These are phyloP conservation scores for Rutstroemia sp. DNA, from an alignment of 2,329 filamentous ascomycete genomes.

Conservation along the genomic window DNA sequence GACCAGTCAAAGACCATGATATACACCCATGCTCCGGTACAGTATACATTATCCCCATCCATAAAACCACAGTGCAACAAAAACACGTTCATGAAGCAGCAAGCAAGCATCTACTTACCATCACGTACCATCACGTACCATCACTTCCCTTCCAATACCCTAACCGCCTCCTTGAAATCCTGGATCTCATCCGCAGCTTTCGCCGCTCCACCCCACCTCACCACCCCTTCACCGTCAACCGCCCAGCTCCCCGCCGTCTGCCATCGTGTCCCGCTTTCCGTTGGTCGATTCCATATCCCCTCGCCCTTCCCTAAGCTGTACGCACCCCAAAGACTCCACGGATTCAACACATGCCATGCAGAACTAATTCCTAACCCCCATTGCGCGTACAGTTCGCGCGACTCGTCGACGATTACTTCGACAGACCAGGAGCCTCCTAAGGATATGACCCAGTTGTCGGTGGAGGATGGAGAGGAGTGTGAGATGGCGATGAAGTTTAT, in stretches of 20 bases:
- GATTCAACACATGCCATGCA: conserved; percentile 56
- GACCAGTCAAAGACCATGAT: too few relatives aligned
- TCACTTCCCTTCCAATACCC: not conserved
- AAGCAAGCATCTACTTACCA: too few relatives aligned
- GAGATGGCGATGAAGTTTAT: conserved; percentile 56
- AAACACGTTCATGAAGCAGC: too few relatives aligned
- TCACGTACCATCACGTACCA: not conserved
- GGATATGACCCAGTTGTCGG: conserved; percentile 33
- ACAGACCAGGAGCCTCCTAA: conserved; percentile 35
- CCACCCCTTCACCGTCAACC: conserved; percentile 43
- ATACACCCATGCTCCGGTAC: too few relatives aligned
- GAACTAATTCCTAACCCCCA: conserved; percentile 56
- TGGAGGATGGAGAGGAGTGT: conserved; percentile 50
- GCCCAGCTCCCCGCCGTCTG: conserved; percentile 61
- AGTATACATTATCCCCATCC: too few relatives aligned
- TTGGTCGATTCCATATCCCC: conserved; percentile 57
- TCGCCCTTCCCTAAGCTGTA: conserved; percentile 53
- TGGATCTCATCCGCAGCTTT: conserved; percentile 44
- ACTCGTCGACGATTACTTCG: conserved; percentile 51
- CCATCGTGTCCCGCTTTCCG: conserved; percentile 61
- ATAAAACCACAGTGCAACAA: too few relatives aligned
- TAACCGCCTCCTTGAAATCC: conserved; percentile 40
- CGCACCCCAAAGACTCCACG: conserved; percentile 48
- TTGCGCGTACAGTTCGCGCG: conserved; percentile 51
- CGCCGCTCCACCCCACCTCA: conserved; percentile 45